Evolutionary conservation across 2,329 filamentous ascomycete species (phyloP).

Genomic region (Fusarium hainanense): DNA sequence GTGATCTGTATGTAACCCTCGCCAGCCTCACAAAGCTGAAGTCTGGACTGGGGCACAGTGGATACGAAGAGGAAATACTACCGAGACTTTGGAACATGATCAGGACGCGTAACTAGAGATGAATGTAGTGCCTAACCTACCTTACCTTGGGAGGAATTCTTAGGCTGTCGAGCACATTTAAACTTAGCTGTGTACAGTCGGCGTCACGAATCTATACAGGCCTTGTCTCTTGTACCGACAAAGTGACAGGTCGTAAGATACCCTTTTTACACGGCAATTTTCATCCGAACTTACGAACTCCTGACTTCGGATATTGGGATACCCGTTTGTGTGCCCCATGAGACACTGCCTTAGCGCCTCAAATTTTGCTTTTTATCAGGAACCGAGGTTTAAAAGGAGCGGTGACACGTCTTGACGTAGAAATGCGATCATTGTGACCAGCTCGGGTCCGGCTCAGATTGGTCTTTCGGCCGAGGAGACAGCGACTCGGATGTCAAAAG

Average conservation of each 20-base stretch:
- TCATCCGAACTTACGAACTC: not conserved
- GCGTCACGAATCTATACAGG: not conserved
- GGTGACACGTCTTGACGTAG: slow-evolving; percentile 1
- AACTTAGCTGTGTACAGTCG: not conserved
- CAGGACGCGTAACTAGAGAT: not conserved
- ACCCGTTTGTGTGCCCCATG: not conserved
- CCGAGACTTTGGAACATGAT: not conserved
- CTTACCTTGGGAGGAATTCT: not conserved
- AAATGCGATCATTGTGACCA: not conserved
- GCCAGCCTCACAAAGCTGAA: not conserved
- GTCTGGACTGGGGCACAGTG: not conserved
- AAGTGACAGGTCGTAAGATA: not conserved
- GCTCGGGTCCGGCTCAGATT: not conserved
- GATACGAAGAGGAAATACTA: not conserved
- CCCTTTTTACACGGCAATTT: not conserved
- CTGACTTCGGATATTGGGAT: not conserved
- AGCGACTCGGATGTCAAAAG: no score
- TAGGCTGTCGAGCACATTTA: not conserved
- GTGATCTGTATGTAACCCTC: not conserved
- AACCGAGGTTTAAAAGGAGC: not conserved
- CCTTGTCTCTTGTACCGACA: no score
- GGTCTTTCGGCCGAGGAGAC: not conserved
- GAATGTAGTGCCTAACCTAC: no score
- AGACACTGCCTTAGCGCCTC: not conserved
- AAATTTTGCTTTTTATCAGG: not conserved